Evolutionary conservation across 352 stramenopile species (phyloP), one percentile per base, ranked within the genome.

Genomic region (Phytopythium cucurbitacearum): DNA sequence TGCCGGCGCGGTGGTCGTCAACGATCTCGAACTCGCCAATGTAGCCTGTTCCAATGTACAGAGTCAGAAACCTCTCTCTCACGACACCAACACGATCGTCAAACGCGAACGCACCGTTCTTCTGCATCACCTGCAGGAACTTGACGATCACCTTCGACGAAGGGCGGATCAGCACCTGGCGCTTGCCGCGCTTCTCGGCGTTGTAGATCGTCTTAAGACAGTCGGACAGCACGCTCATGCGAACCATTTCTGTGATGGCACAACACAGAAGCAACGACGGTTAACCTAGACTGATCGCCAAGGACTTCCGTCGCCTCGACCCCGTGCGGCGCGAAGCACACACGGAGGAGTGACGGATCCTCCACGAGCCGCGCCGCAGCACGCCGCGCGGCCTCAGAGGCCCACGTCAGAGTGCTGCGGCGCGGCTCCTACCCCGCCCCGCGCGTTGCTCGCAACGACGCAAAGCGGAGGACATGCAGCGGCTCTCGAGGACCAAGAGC

Each of bases 141-240:
- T 99, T 99, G 78, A 99, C 87, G 66, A 99, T 97, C 51, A 99
- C 98, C 94, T 99, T 99, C 56, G 95, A 99, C 62, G 87, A 99
- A 61, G 97, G 97, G 56, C 97, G 93, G 76, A 99, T 97, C 16
- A 99, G 79, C 46, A 99, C 97, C 83, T 99, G 98, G 67, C 97
- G 84, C 80, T 99, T 99, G 73, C 98, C 98, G 69, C 97, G 95
- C 94, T 99, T 99, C 84, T 99, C 98, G 57, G 98, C 98, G 83
- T 99, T 99, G 83, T 97, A 99, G 65, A 99, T 99, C 63, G 96
- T 99, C 87, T 99, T 99, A 55, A 99, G 95, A 78, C 94, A 98
- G 87, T 99, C 97, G 68, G 97, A 97, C 62, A 99, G 85, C 74
- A 99, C 96, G 73, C 87, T 98, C 97, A 99, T 99, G 79, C 97